These are phyloP conservation scores for Neonectria faginata DNA, from an alignment of 2,329 filamentous ascomycete genomes.

Conservation along the genomic window DNA sequence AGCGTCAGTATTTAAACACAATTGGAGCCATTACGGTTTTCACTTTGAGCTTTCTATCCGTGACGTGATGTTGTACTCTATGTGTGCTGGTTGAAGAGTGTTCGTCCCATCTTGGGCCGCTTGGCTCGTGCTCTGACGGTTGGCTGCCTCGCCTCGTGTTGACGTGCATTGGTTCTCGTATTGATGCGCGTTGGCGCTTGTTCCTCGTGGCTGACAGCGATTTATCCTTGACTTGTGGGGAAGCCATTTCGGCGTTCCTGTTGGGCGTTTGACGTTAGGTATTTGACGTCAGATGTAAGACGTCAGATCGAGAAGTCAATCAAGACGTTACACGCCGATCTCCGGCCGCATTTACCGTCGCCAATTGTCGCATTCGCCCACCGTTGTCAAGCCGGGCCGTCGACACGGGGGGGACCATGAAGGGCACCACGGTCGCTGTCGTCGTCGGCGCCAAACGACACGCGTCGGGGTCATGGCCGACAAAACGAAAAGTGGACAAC, in stretches of 20 bases:
- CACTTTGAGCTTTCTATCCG: slow-evolving; percentile 3
- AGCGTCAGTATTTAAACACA: slow-evolving; percentile 45
- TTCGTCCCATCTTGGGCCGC: background rate
- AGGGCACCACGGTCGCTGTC: background rate
- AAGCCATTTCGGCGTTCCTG: background rate
- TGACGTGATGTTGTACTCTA: background rate
- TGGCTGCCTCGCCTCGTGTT: background rate
- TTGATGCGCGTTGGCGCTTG: slow-evolving; percentile 10
- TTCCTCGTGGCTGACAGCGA: slow-evolving; percentile 5
- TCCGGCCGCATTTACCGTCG: background rate
- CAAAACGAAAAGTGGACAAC: slow-evolving; percentile 17
- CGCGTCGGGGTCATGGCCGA: slow-evolving; percentile 21
- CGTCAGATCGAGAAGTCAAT: background rate
- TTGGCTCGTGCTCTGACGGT: slow-evolving; percentile 1
- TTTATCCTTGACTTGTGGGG: slow-evolving; percentile 11
- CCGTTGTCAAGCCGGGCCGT: background rate
- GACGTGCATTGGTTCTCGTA: slow-evolving; percentile 2
- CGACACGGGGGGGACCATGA: background rate
- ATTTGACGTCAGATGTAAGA: slow-evolving; percentile 3
- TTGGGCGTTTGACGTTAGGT: background rate
- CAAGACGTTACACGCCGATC: background rate
- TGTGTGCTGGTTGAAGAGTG: background rate
- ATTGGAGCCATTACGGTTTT: slow-evolving; percentile 33
- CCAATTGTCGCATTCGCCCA: slow-evolving; percentile 2
- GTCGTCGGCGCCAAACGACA: slow-evolving; percentile 14